phyloP scores from a whole-genome alignment of 1,139 yeast genomes.

The Suhomyces wounanorum region DNA sequence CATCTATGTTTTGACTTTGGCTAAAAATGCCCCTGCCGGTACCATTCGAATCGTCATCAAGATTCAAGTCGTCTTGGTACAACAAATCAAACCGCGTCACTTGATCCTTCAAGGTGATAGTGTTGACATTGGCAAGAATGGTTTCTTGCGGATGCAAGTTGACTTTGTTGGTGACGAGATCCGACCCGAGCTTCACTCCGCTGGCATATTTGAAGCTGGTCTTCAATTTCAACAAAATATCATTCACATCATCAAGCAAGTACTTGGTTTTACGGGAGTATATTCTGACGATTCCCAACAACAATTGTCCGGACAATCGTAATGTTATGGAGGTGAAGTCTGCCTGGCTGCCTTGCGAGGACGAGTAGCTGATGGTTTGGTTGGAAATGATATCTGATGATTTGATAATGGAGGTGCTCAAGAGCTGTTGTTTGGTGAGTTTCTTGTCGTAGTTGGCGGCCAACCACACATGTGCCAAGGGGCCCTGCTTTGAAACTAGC shows the following conservation, averaged over 20 bases:
- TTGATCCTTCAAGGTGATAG: slow-evolving; percentile 69
- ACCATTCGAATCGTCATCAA: slow-evolving; percentile 43
- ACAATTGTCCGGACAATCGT: slow-evolving; percentile 82
- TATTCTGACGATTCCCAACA: slow-evolving; percentile 86
- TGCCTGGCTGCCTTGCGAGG: slow-evolving; percentile 12
- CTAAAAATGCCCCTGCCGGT: slow-evolving; percentile 18
- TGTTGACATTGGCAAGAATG: slow-evolving; percentile 54
- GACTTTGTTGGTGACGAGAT: slow-evolving; percentile 26
- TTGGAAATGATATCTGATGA: slow-evolving; percentile 59
- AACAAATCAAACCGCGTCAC: slow-evolving; percentile 77
- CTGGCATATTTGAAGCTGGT: slow-evolving; percentile 61
- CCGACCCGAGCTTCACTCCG: slow-evolving; percentile 36
- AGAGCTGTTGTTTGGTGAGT: slow-evolving; percentile 72
- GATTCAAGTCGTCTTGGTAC: slow-evolving; percentile 61
- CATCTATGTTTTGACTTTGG: slow-evolving; percentile 17
- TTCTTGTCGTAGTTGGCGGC: slow-evolving; percentile 88
- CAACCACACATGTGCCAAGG: slow-evolving; percentile 89
- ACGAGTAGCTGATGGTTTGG: slow-evolving; percentile 20
- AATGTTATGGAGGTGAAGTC: slow-evolving; percentile 56
- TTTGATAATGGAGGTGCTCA: slow-evolving; percentile 69
- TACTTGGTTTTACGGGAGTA: slow-evolving; percentile 86
- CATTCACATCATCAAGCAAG: slow-evolving; percentile 80
- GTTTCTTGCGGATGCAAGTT: slow-evolving; percentile 54
- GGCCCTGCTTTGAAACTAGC: slow-evolving; percentile 68
- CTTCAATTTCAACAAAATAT: slow-evolving; percentile 71